Conservation (phyloP, 257 asterid genomes). For the Vinca minor region DNA sequence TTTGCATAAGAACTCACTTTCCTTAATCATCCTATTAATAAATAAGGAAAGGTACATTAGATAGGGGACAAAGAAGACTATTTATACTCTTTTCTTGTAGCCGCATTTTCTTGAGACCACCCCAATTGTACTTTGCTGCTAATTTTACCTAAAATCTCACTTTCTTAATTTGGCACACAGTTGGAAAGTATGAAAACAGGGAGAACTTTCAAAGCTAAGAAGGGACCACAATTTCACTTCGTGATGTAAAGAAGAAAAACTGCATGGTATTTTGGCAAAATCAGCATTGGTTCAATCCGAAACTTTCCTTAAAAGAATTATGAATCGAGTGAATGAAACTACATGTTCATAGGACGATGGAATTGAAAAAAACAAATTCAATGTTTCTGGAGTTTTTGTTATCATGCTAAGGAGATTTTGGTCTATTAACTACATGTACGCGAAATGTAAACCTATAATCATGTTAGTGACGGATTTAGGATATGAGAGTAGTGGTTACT, state of each 20-base stretch:
- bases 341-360: background rate
- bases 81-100: constrained; percentile 18
- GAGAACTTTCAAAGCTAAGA: constrained; percentile 18
- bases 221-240: constrained; percentile 51
- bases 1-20: constrained; percentile 5
- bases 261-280: background rate
- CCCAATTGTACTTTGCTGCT: constrained; percentile 17
- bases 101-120: constrained; percentile 35
- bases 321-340: background rate
- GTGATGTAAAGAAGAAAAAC: constrained; percentile 18
- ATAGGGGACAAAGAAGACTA: constrained; percentile 8
- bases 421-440: no score
- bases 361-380: no score
- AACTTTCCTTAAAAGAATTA: background rate
- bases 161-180: background rate
- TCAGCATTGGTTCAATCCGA: constrained; percentile 3
- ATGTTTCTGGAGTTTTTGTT: no score
- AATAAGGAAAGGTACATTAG: background rate
- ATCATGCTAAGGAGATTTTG: no score
- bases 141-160: background rate
- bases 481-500: no score
- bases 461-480: no score
- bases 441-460: no score
- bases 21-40: background rate
- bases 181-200: background rate